Evolutionary conservation across 2,329 filamentous ascomycete species (phyloP).

Genomic region (Aspergillus thermomutatus): DNA sequence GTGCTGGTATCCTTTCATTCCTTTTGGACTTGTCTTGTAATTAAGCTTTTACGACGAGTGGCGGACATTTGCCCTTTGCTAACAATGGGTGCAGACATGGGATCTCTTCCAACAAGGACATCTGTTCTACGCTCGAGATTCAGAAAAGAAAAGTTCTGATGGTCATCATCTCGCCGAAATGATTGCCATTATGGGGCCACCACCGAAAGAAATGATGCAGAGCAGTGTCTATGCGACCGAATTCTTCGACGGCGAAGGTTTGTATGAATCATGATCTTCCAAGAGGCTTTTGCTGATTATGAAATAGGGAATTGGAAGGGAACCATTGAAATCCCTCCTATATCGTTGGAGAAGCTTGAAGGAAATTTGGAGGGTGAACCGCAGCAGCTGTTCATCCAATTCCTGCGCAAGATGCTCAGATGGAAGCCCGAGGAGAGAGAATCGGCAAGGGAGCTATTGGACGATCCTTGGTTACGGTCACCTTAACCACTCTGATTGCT

Average conservation of each 20-base stretch:
- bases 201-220: too few species aligned
- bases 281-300: slow-evolving; percentile 1
- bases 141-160: not conserved
- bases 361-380: slow-evolving; percentile 8
- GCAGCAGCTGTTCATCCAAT: slow-evolving; percentile 14
- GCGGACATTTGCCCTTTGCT: not conserved
- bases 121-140: slow-evolving; percentile 18
- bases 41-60: not conserved
- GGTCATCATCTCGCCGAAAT: not conserved
- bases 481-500: too few species aligned
- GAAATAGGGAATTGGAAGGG: slow-evolving; percentile 16
- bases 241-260: too few species aligned
- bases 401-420: slow-evolving; percentile 20
- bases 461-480: slow-evolving; percentile 19
- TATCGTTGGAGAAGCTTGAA: slow-evolving; percentile 15
- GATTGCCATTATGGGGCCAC: not conserved
- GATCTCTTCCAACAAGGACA: slow-evolving; percentile 18
- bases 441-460: slow-evolving; percentile 15
- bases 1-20: too few species aligned
- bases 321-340: slow-evolving; percentile 7
- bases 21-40: too few species aligned
- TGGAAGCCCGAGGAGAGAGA: slow-evolving; percentile 16
- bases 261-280: too few species aligned
- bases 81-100: slow-evolving; percentile 20
- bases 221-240: too few species aligned